Conservation (phyloP, 2,329 filamentous ascomycete species). For the Zymoseptoria pseudotritici region DNA sequence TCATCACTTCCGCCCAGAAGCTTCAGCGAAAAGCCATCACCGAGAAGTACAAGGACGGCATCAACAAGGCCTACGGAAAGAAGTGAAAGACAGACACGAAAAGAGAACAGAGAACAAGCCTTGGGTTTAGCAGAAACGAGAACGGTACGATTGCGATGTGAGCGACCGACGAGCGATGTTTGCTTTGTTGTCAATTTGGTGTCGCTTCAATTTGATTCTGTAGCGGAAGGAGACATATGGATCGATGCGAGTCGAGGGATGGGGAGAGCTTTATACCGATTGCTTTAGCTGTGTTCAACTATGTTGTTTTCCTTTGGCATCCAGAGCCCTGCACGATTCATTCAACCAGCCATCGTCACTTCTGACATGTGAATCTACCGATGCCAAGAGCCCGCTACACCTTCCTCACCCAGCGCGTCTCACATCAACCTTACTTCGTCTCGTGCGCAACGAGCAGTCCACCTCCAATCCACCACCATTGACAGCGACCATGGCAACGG, state of each 20-base stretch:
- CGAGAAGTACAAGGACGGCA: slow-evolving; percentile 45
- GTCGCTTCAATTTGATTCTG: not conserved
- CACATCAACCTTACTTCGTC: not conserved
- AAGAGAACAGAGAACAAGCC: not conserved
- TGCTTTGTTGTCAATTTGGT: not conserved
- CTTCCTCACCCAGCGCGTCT: not conserved
- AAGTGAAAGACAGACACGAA: not conserved
- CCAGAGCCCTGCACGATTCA: not conserved
- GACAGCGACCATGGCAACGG: slow-evolving; percentile 34
- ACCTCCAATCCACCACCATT: not conserved
- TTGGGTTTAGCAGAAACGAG: not conserved
- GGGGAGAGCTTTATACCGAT: not conserved
- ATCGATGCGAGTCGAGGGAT: not conserved
- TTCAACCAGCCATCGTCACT: not conserved
- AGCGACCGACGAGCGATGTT: not conserved
- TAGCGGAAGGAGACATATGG: not conserved
- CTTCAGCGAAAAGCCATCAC: slow-evolving; percentile 45
- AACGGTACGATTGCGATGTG: not conserved
- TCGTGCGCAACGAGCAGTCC: not conserved
- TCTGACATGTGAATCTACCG: not conserved
- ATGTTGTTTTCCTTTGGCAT: not conserved
- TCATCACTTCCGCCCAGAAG: slow-evolving; percentile 48
- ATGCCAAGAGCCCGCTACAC: not conserved
- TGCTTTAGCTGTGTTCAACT: not conserved
- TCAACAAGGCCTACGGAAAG: slow-evolving; percentile 40